phyloP scores from a whole-genome alignment of 75 land plant genomes.

The Ceratopteris richardii region DNA sequence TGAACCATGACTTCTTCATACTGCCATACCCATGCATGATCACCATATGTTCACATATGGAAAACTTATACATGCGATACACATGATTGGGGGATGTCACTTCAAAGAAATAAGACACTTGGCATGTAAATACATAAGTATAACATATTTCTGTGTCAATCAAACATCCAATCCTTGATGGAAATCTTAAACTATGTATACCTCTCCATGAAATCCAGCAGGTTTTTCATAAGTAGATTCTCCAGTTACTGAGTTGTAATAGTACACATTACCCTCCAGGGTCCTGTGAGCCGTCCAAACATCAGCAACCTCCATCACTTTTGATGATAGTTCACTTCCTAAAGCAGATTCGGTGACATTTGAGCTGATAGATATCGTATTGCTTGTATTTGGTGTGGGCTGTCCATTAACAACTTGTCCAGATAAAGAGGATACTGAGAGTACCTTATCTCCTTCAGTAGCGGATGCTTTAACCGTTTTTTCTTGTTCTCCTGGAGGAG shows the following conservation, averaged over 20 bases:
- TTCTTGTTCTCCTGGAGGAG: slow-evolving; percentile 11
- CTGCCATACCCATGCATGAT: no score
- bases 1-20: no score
- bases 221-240: slow-evolving; percentile 88
- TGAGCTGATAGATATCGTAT: slow-evolving; percentile 2
- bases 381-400: background rate
- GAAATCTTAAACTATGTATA: slow-evolving; percentile 13
- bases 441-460: background rate
- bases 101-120: no score
- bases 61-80: no score
- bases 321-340: slow-evolving; percentile 25
- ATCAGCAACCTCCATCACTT: slow-evolving; percentile 36
- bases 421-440: background rate
- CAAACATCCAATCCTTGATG: no score
- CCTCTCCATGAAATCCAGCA: slow-evolving; percentile 68
- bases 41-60: no score
- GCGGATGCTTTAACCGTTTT: background rate
- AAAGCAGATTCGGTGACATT: background rate
- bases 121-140: no score
- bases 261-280: slow-evolving; percentile 65
- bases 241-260: slow-evolving; percentile 84
- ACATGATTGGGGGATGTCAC: no score
- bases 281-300: slow-evolving; percentile 92
- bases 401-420: slow-evolving; percentile 1
- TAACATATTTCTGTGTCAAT: no score